phyloP scores from a whole-genome alignment of 805 yeast species.

The Candida michaelii region DNA sequence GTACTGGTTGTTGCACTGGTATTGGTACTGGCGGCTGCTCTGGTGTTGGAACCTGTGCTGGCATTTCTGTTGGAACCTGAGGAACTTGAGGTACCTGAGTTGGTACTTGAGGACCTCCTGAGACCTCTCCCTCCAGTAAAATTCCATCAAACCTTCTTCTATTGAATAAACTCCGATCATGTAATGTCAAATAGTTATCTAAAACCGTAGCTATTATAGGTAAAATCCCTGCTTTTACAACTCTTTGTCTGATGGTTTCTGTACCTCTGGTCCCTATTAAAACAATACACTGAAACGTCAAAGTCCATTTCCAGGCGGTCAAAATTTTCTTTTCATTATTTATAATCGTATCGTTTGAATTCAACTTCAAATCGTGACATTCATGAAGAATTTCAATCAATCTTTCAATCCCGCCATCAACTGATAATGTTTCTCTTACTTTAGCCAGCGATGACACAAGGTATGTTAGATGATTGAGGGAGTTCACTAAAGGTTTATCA shows the following conservation, averaged over 20 bases:
- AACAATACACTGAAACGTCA: conserved; percentile 90
- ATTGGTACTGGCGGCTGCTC: neutral
- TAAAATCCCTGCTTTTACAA: conserved; percentile 88
- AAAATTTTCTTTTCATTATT: conserved; percentile 48
- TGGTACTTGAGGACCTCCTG: no score
- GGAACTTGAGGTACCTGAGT: conserved; percentile 4
- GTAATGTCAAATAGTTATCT: conserved; percentile 70
- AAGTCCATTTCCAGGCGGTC: conserved; percentile 96
- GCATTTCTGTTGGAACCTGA: no score
- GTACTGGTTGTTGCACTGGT: conserved; percentile 7
- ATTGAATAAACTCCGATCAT: conserved; percentile 39
- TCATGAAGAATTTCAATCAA: conserved; percentile 82
- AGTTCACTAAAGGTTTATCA: conserved; percentile 86
- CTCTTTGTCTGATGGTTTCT: conserved; percentile 77
- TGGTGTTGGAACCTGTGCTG: neutral
- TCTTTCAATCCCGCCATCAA: conserved; percentile 91
- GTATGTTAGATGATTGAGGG: conserved; percentile 85
- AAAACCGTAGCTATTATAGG: conserved; percentile 89
- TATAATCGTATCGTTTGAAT: conserved; percentile 29
- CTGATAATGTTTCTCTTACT: conserved; percentile 84
- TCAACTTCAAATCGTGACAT: conserved; percentile 50
- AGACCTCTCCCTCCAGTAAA: neutral
- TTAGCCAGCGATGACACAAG: conserved; percentile 82
- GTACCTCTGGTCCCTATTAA: conserved; percentile 92
- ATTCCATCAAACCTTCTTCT: conserved; percentile 13